Base-by-base conservation (phyloP, 305 asterid species). In the Nicotiana rustica region DNA sequence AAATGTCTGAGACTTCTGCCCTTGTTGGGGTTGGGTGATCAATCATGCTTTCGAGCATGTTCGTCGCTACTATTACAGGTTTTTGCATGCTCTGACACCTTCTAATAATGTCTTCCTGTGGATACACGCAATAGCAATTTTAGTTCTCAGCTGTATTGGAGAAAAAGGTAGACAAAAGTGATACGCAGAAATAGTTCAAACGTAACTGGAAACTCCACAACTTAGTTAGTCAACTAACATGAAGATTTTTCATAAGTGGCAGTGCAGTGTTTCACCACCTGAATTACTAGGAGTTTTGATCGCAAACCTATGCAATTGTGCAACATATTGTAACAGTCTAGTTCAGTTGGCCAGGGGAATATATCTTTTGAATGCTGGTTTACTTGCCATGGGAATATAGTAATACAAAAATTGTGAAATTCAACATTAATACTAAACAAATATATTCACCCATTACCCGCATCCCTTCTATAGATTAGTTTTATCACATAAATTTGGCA, bases 1-100 rank as follows among this genome's bases (percentile, higher is more conserved):
- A 96, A 86, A 96, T 96, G 86, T 96, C 99, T 47, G 99, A 96
- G 82, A 96, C 99, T 89, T 96, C 99, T 59, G 99, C 99, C 84
- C 99, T 93, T 59, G 99, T 96, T 25, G 99, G 99, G 85, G 98
- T 96, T 82, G 99, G 99, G 85, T 94, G 98, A 86, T 91, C 87
- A 84, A 96, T 94, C 99, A 96, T 94, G 88, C 98, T 96, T 90
- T 94, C 98, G 77, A 94, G 89, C 99, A 96, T 96, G 86, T 96
- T 96, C 64, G 99, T 96, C 61, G 99, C 99, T 56, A 96, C 99
- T 84, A 96, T 94, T 52, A 96, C 99, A 68, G 99, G 97, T 86
- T 96, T 96, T 66, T 89, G 91, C 97, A 94, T 91, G 89, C 87
- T 89, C 70, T 93, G 92, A 85, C 99, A 96, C 91, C 97, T 92